These are phyloP conservation scores for Avena insularis DNA, from an alignment of 176 grass and related monocot genomes.

Conservation along the genomic window DNA sequence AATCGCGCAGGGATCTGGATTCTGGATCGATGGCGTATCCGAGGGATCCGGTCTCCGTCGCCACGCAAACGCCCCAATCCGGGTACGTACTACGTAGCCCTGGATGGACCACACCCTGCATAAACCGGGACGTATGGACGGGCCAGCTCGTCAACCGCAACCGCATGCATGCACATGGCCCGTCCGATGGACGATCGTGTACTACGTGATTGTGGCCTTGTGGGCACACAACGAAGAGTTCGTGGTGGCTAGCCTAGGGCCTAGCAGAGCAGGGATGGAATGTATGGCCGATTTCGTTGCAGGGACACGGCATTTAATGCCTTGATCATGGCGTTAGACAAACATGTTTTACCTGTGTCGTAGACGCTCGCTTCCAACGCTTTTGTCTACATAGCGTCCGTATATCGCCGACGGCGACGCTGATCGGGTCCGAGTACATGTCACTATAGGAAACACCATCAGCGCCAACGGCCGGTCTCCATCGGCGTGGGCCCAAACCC, in stretches of 20 bases:
- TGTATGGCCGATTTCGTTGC: neutral
- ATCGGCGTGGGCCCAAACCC: too few species aligned
- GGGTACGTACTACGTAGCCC: neutral
- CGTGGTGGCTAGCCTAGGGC: neutral
- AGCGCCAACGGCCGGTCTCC: too few species aligned
- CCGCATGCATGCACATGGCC: neutral
- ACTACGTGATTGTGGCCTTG: too few species aligned
- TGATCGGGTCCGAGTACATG: too few species aligned
- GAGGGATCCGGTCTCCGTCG: neutral
- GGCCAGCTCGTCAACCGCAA: neutral
- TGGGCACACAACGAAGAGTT: neutral
- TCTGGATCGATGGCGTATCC: neutral
- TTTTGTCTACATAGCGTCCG: too few species aligned
- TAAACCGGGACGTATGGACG: neutral
- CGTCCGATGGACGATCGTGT: neutral
- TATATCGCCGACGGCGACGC: too few species aligned
- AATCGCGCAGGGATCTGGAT: conserved; percentile 20
- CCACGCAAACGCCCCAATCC: neutral
- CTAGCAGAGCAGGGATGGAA: neutral
- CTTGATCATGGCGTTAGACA: neutral
- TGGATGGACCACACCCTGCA: conserved; percentile 10
- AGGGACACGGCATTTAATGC: conserved; percentile 22
- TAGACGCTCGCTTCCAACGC: too few species aligned
- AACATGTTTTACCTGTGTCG: neutral
- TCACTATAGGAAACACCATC: too few species aligned